Evolutionary conservation across 2,329 filamentous ascomycete species (phyloP), one percentile per base, ranked within the genome.

Genomic region (Clonostachys rosea): DNA sequence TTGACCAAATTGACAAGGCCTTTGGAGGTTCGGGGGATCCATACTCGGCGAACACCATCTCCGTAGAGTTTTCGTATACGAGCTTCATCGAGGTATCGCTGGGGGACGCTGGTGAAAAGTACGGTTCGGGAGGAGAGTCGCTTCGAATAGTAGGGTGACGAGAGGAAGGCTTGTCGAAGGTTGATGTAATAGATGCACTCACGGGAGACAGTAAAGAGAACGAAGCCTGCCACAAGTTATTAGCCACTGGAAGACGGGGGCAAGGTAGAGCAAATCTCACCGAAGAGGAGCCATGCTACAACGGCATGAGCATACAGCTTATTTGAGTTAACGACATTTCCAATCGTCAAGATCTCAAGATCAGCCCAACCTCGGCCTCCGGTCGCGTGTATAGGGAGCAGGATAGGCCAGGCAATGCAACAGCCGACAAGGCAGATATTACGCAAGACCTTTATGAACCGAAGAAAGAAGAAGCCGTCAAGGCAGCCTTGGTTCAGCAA

Each of bases 151-250:
- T 88, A 75, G 11, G 91, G 90, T 11, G 90, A 91, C 47, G 95
- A 79, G 39, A 95, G 81, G 68, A 95, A 96, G 0, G 92, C 92
- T 68, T 97, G 92, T 52, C 91, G 87, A 45, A 97, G 70, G 59
- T 95, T 95, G 72, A 96, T 87, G 67, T 89, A 95, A 76, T 86
- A 96, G 56, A 97, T 87, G 61, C 83, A 85, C 66, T 97, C 92
- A 49, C 92, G 81, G 47, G 91, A 87, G 52, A 97, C 82, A 59
- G 89, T 85, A 68, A 89, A 94, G 65, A 97, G 86, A 54, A 97
- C 77, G 62, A 97, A 97, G 42, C 81, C 81, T 65, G 87, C 3
- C 5, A 58, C 43, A 59, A 44, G 39, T 11, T 10, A 42, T 24
- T 20, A 30, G 37, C 33, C 34, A 40, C 8, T 30, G 6, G 16